These are phyloP conservation scores for Holtermanniella nyarrowii DNA, from an alignment of 768 basidiomycete genomes.

Conservation along the genomic window DNA sequence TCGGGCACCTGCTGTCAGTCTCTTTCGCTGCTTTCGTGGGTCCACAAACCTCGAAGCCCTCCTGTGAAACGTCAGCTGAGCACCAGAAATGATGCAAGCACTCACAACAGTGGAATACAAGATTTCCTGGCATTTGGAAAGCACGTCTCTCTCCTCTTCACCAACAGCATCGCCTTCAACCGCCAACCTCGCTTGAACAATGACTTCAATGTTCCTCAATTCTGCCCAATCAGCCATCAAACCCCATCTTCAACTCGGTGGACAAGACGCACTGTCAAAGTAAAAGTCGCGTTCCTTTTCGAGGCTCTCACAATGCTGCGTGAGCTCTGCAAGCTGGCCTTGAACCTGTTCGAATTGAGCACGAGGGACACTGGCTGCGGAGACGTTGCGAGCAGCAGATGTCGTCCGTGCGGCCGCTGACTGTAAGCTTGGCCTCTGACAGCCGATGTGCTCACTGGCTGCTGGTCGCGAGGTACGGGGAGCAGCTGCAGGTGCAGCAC, in stretches of 20 bases:
- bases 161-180: slow-evolving; percentile 50
- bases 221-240: slow-evolving; percentile 34
- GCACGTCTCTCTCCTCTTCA: slow-evolving; percentile 39
- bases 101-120: slow-evolving; percentile 88
- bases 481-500: slow-evolving; percentile 1
- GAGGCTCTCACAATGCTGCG: slow-evolving; percentile 68
- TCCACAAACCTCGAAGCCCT: slow-evolving; percentile 92
- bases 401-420: slow-evolving; percentile 6
- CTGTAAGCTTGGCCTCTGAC: slow-evolving; percentile 3
- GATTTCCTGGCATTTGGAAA: slow-evolving; percentile 79
- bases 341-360: slow-evolving; percentile 62
- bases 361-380: slow-evolving; percentile 42
- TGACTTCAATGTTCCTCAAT: slow-evolving; percentile 92
- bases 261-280: slow-evolving; percentile 64
- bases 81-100: slow-evolving; percentile 8
- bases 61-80: slow-evolving; percentile 45
- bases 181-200: slow-evolving; percentile 72
- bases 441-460: background rate
- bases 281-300: slow-evolving; percentile 99
- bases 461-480: slow-evolving; percentile 7
- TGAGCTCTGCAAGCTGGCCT: slow-evolving; percentile 70
- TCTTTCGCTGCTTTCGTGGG: too few species aligned
- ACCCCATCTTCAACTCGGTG: background rate
- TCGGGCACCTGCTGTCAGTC: slow-evolving; percentile 43
- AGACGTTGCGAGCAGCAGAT: slow-evolving; percentile 19